A percentile compares a stretch with the other conserved stretches of the same genome.
Conservation (phyloP, 345 rosid species). For the Murraya koenigii region DNA sequence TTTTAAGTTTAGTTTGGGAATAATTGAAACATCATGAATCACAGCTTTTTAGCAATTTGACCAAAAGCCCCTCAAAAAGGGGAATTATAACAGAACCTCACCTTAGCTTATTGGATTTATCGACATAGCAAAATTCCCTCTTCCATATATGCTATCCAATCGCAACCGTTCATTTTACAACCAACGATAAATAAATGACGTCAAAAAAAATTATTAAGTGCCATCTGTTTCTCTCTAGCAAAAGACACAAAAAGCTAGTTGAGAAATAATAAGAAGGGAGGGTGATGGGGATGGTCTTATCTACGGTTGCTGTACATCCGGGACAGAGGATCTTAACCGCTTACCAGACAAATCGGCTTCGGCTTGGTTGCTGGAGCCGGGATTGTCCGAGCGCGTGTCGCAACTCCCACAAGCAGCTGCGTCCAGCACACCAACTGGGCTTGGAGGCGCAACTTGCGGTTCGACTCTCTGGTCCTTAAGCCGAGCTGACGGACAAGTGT, state of each 20-base stretch:
- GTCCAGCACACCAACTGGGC: slow-evolving; percentile 66
- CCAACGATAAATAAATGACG: slow-evolving; percentile 11
- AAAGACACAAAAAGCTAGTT: background rate
- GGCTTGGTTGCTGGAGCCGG: slow-evolving; percentile 30
- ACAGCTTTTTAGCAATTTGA: background rate
- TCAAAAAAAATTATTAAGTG: background rate
- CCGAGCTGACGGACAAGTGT: slow-evolving; percentile 50
- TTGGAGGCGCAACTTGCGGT: slow-evolving; percentile 36
- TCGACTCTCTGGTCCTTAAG: slow-evolving; percentile 24
- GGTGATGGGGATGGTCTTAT: slow-evolving; percentile 10
- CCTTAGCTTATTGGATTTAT: background rate
- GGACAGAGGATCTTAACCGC: slow-evolving; percentile 34
- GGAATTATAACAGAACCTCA: background rate
- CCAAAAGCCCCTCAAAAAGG: slow-evolving; percentile 9
- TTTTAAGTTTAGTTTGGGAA: slow-evolving; percentile 7
- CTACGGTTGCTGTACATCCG: slow-evolving; percentile 51
- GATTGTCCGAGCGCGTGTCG: slow-evolving; percentile 41
- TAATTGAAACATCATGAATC: slow-evolving; percentile 19
- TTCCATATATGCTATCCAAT: slow-evolving; percentile 17
- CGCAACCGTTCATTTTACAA: slow-evolving; percentile 23
- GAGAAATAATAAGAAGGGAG: background rate
- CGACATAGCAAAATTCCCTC: slow-evolving; percentile 18
- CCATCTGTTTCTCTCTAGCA: slow-evolving; percentile 7
- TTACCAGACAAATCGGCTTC: slow-evolving; percentile 31
- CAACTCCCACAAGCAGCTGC: slow-evolving; percentile 62